Conservation (phyloP, 2,329 filamentous ascomycete genomes). For the Xylariaceae sp. region DNA sequence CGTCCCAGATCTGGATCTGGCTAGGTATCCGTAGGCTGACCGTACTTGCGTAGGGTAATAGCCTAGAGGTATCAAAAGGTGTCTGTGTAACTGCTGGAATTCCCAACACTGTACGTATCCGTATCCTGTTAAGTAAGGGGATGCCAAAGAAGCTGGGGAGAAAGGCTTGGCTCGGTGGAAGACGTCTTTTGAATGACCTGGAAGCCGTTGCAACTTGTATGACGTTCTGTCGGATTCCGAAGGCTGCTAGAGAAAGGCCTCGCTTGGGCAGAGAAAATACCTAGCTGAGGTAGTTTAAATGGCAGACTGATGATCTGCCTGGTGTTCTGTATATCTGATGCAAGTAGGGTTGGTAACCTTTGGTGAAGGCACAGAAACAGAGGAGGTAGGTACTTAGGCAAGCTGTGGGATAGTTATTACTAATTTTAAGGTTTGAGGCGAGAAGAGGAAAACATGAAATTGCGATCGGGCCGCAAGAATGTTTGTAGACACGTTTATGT, state of each 20-base stretch:
- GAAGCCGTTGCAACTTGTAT: slow-evolving; percentile 7
- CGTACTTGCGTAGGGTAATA: too few relatives aligned
- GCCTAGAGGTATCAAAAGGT: too few relatives aligned
- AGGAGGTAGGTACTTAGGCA: slow-evolving; percentile 4
- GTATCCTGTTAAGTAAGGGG: background rate
- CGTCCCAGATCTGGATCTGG: slow-evolving; percentile 14
- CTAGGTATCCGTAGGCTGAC: slow-evolving; percentile 7
- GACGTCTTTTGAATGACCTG: slow-evolving; percentile 13
- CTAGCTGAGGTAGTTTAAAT: slow-evolving; percentile 14
- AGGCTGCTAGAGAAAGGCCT: slow-evolving; percentile 16
- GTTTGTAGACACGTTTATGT: slow-evolving; percentile 13
- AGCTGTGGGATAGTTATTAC: background rate
- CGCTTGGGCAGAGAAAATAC: slow-evolving; percentile 25
- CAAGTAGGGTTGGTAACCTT: slow-evolving; percentile 4
- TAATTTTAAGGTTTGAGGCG: background rate
- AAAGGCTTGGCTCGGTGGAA: slow-evolving; percentile 8
- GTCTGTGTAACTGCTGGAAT: slow-evolving; percentile 10
- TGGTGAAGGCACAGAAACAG: background rate
- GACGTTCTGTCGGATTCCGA: slow-evolving; percentile 24
- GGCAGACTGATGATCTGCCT: slow-evolving; percentile 1
- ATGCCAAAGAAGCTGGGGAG: slow-evolving; percentile 6
- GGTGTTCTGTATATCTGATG: slow-evolving; percentile 1
- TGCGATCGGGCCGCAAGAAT: slow-evolving; percentile 12
- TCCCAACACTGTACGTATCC: slow-evolving; percentile 2
- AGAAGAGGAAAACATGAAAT: background rate